Percentiles rank a stretch among this genome's conserved stretches.
Conservation (phyloP, 345 rosid genomes). For the Mangifera indica region DNA sequence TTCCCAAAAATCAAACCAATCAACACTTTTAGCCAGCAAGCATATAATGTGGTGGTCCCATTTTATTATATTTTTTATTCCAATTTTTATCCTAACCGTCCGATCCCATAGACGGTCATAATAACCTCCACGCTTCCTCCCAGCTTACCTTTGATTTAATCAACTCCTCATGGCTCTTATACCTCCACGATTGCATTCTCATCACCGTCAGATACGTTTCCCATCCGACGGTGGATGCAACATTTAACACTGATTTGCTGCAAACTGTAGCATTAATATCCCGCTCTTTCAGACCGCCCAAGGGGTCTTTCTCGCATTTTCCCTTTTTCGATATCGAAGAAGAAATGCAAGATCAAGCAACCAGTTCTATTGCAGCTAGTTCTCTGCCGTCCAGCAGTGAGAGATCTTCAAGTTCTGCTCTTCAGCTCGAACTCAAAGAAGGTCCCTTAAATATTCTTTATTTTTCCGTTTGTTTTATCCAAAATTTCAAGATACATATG, state of each 20-base stretch:
- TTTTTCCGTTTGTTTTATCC: background rate
- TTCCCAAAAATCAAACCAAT: background rate
- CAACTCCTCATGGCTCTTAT: constrained; percentile 39
- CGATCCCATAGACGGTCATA: constrained; percentile 28
- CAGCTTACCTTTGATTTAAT: constrained; percentile 39
- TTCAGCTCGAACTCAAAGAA: constrained; percentile 80
- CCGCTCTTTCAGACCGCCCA: constrained; percentile 47
- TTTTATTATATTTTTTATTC: background rate
- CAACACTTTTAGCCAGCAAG: constrained; percentile 1
- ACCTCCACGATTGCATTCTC: constrained; percentile 43
- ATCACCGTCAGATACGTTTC: constrained; percentile 27
- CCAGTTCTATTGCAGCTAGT: constrained; percentile 78
- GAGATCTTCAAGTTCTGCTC: constrained; percentile 95
- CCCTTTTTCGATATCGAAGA: background rate
- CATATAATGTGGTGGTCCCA: constrained; percentile 16
- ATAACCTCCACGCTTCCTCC: constrained; percentile 39
- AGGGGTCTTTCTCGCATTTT: background rate
- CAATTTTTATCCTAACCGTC: constrained; percentile 23
- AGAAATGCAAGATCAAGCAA: constrained; percentile 83
- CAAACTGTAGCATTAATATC: constrained; percentile 39
- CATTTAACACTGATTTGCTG: background rate
- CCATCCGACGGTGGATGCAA: constrained; percentile 35
- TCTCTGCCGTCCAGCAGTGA: constrained; percentile 94
- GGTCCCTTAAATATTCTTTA: constrained; percentile 31
- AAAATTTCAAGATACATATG: background rate